Evolutionary conservation across 2,329 filamentous ascomycete genomes (phyloP).

Genomic region (Microsporum canis): DNA sequence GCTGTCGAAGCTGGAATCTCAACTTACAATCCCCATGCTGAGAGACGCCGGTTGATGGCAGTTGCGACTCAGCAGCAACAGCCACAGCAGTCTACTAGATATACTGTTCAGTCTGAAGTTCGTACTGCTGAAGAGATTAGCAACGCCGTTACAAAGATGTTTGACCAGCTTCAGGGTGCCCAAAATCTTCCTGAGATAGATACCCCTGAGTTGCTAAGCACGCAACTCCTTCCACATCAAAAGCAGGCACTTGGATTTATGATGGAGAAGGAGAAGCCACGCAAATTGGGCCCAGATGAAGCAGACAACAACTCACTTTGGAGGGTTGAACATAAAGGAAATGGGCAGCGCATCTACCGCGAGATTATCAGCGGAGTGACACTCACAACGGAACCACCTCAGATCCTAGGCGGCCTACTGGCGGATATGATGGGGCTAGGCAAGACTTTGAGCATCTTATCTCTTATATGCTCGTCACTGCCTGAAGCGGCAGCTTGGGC

Average conservation of each 20-base stretch:
- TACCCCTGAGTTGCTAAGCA: slow-evolving; percentile 50
- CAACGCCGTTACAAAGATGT: slow-evolving; percentile 72
- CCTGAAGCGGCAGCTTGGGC: slow-evolving; percentile 54
- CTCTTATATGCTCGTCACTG: slow-evolving; percentile 58
- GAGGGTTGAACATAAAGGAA: slow-evolving; percentile 49
- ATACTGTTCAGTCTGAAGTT: slow-evolving; percentile 28
- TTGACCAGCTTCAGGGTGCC: slow-evolving; percentile 67
- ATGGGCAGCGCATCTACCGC: slow-evolving; percentile 54
- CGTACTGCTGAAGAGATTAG: slow-evolving; percentile 78
- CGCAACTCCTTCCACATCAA: slow-evolving; percentile 68
- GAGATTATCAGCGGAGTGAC: slow-evolving; percentile 76
- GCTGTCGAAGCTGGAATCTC: slow-evolving; percentile 57
- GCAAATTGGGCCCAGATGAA: slow-evolving; percentile 47
- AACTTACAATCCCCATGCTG: slow-evolving; percentile 65
- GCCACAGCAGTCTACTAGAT: slow-evolving; percentile 13
- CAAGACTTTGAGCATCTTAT: slow-evolving; percentile 75
- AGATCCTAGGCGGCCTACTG: slow-evolving; percentile 61
- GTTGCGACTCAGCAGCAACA: slow-evolving; percentile 14
- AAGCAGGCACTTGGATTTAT: slow-evolving; percentile 86
- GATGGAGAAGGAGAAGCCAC: slow-evolving; percentile 60
- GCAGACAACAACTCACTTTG: slow-evolving; percentile 63
- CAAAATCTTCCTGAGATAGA: slow-evolving; percentile 67
- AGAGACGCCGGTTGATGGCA: slow-evolving; percentile 30
- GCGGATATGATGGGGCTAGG: slow-evolving; percentile 86
- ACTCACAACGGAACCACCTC: slow-evolving; percentile 48